phyloP scores from a whole-genome alignment of 2,329 filamentous ascomycete genomes.

The Alternaria atra region DNA sequence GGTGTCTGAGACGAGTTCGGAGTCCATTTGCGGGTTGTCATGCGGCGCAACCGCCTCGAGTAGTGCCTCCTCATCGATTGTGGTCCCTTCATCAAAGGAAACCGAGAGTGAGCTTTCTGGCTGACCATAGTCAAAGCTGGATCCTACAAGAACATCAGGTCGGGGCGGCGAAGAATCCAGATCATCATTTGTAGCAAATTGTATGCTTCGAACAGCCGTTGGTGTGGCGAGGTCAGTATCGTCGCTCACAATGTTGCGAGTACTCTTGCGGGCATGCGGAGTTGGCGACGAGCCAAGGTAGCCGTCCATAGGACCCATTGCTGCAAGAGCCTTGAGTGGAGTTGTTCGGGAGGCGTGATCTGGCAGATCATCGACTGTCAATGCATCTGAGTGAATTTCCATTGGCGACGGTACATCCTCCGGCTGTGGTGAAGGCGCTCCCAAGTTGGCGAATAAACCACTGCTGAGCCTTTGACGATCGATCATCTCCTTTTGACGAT shows the following conservation, averaged over 20 bases:
- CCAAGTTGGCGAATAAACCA: conserved; percentile 72
- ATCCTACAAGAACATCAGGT: conserved; percentile 18
- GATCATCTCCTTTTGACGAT: conserved; percentile 79
- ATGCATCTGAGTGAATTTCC: conserved; percentile 42
- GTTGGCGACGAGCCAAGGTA: conserved; percentile 51
- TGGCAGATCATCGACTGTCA: conserved; percentile 36
- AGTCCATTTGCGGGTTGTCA: conserved; percentile 11
- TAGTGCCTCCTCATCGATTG: conserved; percentile 40
- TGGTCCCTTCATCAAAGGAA: conserved; percentile 47
- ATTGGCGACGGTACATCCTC: conserved; percentile 34
- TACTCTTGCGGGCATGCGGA: conserved; percentile 41
- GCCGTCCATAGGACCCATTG: conserved; percentile 46
- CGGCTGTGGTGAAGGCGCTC: conserved; percentile 28
- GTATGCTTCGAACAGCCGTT: conserved; percentile 36
- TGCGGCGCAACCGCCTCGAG: conserved; percentile 21
- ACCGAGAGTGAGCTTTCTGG: conserved; percentile 23
- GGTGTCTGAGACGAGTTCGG: conserved; percentile 13
- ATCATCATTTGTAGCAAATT: conserved; percentile 34
- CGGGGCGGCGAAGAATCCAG: conserved; percentile 49
- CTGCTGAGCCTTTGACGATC: conserved; percentile 73
- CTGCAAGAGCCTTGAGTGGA: conserved; percentile 35
- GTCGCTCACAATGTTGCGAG: conserved; percentile 37
- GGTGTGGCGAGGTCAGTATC: conserved; percentile 41
- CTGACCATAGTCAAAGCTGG: conserved; percentile 36
- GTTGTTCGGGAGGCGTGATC: conserved; percentile 33